phyloP scores from a whole-genome alignment of 768 basidiomycete genomes.

The Melanogaster broomeanus region DNA sequence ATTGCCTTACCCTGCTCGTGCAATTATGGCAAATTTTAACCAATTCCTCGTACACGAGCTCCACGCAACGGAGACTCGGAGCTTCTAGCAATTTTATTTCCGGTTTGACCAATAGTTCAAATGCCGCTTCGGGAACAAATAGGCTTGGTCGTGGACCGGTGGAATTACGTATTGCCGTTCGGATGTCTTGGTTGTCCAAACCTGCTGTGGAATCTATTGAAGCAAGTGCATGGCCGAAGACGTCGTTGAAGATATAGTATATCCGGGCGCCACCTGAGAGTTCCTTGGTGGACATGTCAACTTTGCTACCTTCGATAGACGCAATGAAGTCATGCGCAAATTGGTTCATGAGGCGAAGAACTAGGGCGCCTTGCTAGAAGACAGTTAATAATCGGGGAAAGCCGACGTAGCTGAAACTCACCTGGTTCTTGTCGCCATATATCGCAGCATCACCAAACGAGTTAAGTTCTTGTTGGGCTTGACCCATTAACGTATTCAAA shows the following conservation, averaged over 20 bases:
- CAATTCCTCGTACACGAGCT: conserved; percentile 97
- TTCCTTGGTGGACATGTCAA: conserved; percentile 97
- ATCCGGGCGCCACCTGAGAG: conserved; percentile 97
- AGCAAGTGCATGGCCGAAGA: conserved; percentile 90
- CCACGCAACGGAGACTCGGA: conserved; percentile 93
- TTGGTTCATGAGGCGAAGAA: conserved; percentile 97
- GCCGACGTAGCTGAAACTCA: conserved; percentile 19
- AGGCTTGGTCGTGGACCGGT: conserved; percentile 95
- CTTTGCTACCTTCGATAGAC: conserved; percentile 95
- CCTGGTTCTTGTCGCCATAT: conserved; percentile 89
- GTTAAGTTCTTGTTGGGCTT: conserved; percentile 97
- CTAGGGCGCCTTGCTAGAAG: conserved; percentile 76
- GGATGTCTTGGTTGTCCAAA: conserved; percentile 91
- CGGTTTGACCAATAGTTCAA: conserved; percentile 95
- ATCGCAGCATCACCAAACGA: conserved; percentile 93
- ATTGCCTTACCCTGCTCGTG: conserved; percentile 73
- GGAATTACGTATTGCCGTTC: conserved; percentile 97
- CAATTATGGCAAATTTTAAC: conserved; percentile 99
- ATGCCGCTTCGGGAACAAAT: conserved; percentile 96
- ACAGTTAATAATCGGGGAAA: conserved; percentile 11
- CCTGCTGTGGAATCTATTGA: conserved; percentile 90
- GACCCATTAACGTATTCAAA: conserved; percentile 96
- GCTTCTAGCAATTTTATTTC: conserved; percentile 96
- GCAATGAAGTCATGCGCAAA: conserved; percentile 97
- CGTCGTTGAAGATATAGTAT: conserved; percentile 99